Conservation (phyloP, 129 eudicot species). For the Tagetes patula region DNA sequence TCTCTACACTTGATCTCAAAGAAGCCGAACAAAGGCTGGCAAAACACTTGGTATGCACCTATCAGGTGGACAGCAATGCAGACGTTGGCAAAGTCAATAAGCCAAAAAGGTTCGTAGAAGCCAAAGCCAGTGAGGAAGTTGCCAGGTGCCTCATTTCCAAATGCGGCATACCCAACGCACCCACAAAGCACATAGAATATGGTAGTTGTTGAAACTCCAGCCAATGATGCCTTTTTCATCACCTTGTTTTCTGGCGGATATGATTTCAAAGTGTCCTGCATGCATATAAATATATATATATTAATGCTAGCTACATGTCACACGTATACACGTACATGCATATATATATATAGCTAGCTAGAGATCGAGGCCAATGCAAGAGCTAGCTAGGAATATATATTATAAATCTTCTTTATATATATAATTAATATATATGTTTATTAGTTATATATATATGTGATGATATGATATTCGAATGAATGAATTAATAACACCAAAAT, state of each 20-base stretch:
- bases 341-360: neutral
- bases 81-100: constrained; percentile 69
- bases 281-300: no score
- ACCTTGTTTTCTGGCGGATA: constrained; percentile 74
- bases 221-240: constrained; percentile 78
- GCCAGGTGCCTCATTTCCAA: constrained; percentile 79
- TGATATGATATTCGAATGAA: neutral
- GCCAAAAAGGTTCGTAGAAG: constrained; percentile 88
- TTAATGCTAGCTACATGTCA: no score
- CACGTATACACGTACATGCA: no score
- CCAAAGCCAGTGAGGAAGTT: constrained; percentile 95
- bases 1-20: constrained; percentile 44
- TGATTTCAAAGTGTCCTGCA: constrained; percentile 71
- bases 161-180: constrained; percentile 76
- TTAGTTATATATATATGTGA: no score
- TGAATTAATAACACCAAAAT: neutral
- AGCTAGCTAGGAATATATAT: neutral
- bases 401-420: neutral
- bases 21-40: constrained; percentile 68
- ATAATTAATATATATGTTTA: no score
- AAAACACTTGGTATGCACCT: constrained; percentile 88
- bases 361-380: no score
- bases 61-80: constrained; percentile 77
- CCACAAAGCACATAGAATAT: constrained; percentile 68
- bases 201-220: constrained; percentile 69